Conservation (phyloP, 306 rosid genomes). For the Lagenaria siceraria region DNA sequence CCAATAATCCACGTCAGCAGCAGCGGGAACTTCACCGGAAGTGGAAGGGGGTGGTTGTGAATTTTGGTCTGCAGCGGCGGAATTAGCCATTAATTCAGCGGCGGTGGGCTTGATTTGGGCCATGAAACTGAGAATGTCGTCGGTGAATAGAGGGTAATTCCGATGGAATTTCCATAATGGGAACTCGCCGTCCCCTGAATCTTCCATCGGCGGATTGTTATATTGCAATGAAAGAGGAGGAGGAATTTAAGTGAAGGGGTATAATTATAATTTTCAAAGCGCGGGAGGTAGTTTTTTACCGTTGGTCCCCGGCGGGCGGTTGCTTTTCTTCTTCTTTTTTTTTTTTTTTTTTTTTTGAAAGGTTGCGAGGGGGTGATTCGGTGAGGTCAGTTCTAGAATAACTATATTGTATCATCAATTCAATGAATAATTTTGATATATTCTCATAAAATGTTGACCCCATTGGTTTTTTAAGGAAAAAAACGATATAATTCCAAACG, state of each 20-base stretch:
- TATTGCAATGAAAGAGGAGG: background rate
- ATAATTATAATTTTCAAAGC: background rate
- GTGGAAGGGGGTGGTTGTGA: background rate
- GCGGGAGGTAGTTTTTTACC: slow-evolving; percentile 30
- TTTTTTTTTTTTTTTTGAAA: background rate
- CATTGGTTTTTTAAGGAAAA: no score
- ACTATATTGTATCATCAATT: background rate
- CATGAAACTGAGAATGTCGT: slow-evolving; percentile 4
- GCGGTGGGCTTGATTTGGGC: slow-evolving; percentile 12
- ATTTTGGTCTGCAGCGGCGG: background rate
- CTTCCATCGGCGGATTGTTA: slow-evolving; percentile 17
- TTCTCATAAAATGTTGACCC: no score
- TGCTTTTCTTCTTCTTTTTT: background rate
- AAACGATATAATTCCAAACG: no score
- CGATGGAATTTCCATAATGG: slow-evolving; percentile 15
- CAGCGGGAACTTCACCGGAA: background rate
- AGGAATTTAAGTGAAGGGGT: background rate
- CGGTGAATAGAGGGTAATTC: slow-evolving; percentile 10
- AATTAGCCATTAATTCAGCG: background rate
- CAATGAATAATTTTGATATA: background rate
- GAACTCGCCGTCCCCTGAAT: slow-evolving; percentile 7
- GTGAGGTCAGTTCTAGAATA: background rate
- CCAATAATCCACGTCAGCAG: background rate
- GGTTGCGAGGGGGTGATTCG: background rate
- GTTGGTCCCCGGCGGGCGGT: slow-evolving; percentile 18